Percentiles rank a stretch among this genome's conserved stretches.
Conservation (phyloP, 106 monocot species). For the Platanthera guangdongensis region DNA sequence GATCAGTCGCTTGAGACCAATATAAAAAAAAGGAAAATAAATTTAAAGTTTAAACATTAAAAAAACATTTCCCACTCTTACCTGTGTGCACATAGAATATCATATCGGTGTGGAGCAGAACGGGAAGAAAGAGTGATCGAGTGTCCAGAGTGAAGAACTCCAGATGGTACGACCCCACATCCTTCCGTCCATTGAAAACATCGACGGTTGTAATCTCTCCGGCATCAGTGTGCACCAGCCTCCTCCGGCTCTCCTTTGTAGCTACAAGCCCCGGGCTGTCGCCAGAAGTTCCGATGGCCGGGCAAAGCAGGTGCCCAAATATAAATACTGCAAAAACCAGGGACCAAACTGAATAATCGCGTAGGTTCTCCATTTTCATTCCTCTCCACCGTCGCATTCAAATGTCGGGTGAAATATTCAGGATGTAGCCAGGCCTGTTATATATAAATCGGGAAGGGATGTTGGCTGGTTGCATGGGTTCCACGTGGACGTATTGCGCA, state of each 20-base stretch:
- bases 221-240: conserved; percentile 29
- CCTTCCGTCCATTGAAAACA: conserved; percentile 30
- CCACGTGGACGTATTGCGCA: not conserved
- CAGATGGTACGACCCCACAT: conserved; percentile 39
- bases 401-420: not conserved
- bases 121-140: conserved; percentile 64
- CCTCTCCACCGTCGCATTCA: not conserved
- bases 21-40: too few species aligned
- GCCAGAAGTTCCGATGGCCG: not conserved
- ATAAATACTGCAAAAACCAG: not conserved
- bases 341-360: not conserved
- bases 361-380: not conserved
- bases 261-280: conserved; percentile 15
- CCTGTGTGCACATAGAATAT: conserved; percentile 80
- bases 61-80: not conserved
- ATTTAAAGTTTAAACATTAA: too few species aligned
- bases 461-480: not conserved
- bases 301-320: not conserved
- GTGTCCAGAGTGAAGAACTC: conserved; percentile 71
- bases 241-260: conserved; percentile 47
- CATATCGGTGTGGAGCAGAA: conserved; percentile 80
- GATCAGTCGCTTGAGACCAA: too few species aligned
- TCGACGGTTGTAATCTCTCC: conserved; percentile 63
- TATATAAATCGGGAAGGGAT: not conserved
- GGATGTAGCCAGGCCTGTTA: not conserved